These are phyloP conservation scores for Trichothecium sympodiale DNA, from an alignment of 2,329 filamentous ascomycete species.

Conservation along the genomic window DNA sequence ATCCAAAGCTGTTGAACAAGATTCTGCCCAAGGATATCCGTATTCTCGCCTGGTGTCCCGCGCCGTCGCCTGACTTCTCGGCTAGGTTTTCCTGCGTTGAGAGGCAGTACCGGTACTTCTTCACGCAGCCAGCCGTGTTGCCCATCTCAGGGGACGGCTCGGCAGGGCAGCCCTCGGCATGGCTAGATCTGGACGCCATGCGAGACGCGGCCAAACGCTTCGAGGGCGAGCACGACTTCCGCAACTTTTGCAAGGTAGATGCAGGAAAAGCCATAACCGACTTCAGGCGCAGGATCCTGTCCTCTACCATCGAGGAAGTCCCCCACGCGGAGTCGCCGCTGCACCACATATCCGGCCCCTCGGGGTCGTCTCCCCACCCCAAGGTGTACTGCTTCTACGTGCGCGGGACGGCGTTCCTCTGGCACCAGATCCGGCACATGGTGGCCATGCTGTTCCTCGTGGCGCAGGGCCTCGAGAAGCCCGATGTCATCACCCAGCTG, in stretches of 20 bases:
- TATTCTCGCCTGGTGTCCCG: slow-evolving; percentile 85
- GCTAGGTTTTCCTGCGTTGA: slow-evolving; percentile 90
- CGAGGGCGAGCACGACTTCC: slow-evolving; percentile 82
- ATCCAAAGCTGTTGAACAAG: slow-evolving; percentile 73
- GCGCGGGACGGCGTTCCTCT: slow-evolving; percentile 84
- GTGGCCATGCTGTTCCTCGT: slow-evolving; percentile 86
- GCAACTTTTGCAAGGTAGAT: slow-evolving; percentile 95
- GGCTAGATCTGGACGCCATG: slow-evolving; percentile 85
- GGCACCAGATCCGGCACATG: slow-evolving; percentile 97
- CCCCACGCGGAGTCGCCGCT: slow-evolving; percentile 13
- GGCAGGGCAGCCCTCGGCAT: slow-evolving; percentile 43
- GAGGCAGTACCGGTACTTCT: slow-evolving; percentile 91
- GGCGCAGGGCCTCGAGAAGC: slow-evolving; percentile 74
- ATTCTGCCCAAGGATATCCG: slow-evolving; percentile 84
- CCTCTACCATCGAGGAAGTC: slow-evolving; percentile 67
- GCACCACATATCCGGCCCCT: slow-evolving; percentile 6
- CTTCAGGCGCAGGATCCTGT: slow-evolving; percentile 69
- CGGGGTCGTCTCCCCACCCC: slow-evolving; percentile 21
- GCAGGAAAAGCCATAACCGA: slow-evolving; percentile 79
- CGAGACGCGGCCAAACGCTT: slow-evolving; percentile 66
- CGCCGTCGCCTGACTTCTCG: slow-evolving; percentile 68
- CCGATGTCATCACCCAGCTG: slow-evolving; percentile 60
- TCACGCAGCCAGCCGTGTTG: slow-evolving; percentile 82
- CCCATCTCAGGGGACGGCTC: slow-evolving; percentile 2
- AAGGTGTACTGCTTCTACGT: slow-evolving; percentile 84